A percentile compares a stretch with the other conserved stretches of the same genome.
phyloP scores from a whole-genome alignment of 2,329 filamentous ascomycete species.

The Aspergillus calidoustus region DNA sequence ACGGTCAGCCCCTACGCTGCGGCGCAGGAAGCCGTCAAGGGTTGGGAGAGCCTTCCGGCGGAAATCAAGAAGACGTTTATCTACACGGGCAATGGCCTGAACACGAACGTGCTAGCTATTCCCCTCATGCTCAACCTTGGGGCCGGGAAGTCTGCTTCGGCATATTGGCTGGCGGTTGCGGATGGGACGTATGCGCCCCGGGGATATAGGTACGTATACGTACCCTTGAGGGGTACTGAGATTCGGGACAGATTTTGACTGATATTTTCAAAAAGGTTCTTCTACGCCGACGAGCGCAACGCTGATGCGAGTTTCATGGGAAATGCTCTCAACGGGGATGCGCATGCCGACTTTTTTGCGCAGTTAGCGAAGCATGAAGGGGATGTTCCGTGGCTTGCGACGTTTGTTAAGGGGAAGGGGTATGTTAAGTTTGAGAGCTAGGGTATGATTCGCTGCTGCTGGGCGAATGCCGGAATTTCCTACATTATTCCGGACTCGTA shows the following conservation, averaged over 20 bases:
- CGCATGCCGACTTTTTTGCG: neutral
- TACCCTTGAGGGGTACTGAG: neutral
- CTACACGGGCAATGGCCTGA: slow-evolving; percentile 11
- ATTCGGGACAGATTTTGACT: neutral
- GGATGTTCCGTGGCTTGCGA: neutral
- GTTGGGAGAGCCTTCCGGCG: neutral
- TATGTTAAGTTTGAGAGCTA: neutral
- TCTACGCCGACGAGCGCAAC: neutral
- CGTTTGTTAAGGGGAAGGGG: neutral
- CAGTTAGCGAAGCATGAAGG: neutral
- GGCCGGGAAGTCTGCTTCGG: neutral
- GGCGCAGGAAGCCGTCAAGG: slow-evolving; percentile 2
- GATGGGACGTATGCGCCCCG: neutral
- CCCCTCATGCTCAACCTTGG: neutral
- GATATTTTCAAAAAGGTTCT: neutral
- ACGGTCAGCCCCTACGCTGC: slow-evolving; percentile 1
- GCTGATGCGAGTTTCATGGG: neutral
- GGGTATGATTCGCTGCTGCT: no score
- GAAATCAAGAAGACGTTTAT: slow-evolving; percentile 1
- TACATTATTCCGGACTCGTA: neutral
- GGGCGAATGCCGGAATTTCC: no score
- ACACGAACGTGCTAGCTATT: neutral
- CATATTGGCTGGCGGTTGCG: neutral
- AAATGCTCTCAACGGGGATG: neutral
- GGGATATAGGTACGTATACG: neutral